A percentile compares a stretch with the other conserved stretches of the same genome.
Conservation (phyloP, 2,329 filamentous ascomycete genomes). For the Sporothrix humicola region DNA sequence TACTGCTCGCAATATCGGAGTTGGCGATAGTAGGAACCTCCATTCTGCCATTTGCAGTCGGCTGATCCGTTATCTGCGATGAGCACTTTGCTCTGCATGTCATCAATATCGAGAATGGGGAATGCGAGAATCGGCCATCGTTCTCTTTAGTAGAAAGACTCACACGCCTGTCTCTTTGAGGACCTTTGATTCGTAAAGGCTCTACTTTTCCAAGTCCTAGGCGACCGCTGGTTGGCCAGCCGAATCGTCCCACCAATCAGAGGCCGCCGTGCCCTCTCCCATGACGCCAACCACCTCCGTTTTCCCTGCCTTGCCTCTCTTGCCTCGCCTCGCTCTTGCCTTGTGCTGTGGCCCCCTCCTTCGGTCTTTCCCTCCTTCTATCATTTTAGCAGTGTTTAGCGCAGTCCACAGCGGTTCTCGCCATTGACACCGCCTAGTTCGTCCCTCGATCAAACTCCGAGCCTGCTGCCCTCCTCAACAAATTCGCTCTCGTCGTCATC, state of each 20-base stretch:
- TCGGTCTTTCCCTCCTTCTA: neutral
- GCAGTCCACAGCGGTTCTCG: slow-evolving; percentile 11
- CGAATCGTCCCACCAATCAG: slow-evolving; percentile 32
- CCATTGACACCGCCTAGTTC: slow-evolving; percentile 14
- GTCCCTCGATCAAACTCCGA: neutral
- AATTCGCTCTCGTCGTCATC: slow-evolving; percentile 24
- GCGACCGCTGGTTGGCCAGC: slow-evolving; percentile 29
- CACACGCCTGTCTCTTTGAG: neutral
- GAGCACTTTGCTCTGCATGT: too few species aligned
- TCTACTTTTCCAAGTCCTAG: neutral
- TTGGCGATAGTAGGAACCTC: too few species aligned
- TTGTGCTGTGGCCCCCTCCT: slow-evolving; percentile 14
- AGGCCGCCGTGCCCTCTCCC: slow-evolving; percentile 15
- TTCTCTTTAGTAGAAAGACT: too few species aligned
- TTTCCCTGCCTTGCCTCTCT: slow-evolving; percentile 15
- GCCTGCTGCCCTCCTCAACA: slow-evolving; percentile 28
- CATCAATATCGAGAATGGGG: neutral
- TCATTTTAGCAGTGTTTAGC: slow-evolving; percentile 8
- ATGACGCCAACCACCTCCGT: slow-evolving; percentile 37
- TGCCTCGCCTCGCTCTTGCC: neutral
- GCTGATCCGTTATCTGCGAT: too few species aligned
- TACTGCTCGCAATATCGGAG: too few species aligned
- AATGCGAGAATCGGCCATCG: neutral
- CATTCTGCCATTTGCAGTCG: too few species aligned
- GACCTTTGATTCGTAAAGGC: neutral